Evolutionary conservation across 805 yeast genomes (phyloP).

Genomic region (Blastobotrys muscicola): DNA sequence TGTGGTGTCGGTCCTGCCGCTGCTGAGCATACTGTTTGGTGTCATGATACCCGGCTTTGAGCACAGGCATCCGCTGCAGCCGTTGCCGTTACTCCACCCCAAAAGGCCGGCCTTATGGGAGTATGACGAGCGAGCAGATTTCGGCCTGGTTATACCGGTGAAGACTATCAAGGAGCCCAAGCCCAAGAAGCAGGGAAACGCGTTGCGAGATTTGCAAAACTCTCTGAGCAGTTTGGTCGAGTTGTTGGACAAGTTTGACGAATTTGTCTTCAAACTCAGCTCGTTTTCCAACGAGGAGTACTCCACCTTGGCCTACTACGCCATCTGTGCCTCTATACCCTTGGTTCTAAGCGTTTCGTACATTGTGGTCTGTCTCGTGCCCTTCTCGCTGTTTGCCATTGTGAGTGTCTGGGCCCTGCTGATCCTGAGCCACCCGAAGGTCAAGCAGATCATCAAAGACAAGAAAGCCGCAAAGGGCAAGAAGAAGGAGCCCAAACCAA

Average conservation of each 20-base stretch:
- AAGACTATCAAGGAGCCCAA: too few species aligned
- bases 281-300: constrained; percentile 57
- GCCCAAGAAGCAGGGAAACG: neutral
- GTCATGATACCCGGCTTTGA: constrained; percentile 64
- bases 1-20: constrained; percentile 53
- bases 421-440: constrained; percentile 50
- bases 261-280: constrained; percentile 49
- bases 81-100: constrained; percentile 8
- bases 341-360: too few species aligned
- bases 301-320: constrained; percentile 34
- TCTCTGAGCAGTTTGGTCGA: constrained; percentile 46
- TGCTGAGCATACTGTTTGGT: constrained; percentile 44
- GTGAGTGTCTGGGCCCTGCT: constrained; percentile 48
- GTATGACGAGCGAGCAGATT: constrained; percentile 18
- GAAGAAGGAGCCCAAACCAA: constrained; percentile 21
- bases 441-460: constrained; percentile 21
- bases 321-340: too few species aligned
- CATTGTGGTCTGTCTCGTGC: constrained; percentile 24
- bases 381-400: constrained; percentile 56
- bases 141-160: too few species aligned
- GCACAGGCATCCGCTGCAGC: constrained; percentile 47
- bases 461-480: constrained; percentile 18
- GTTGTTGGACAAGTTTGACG: constrained; percentile 42
- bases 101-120: constrained; percentile 17
- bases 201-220: constrained; percentile 41